Percentiles rank a stretch among this genome's conserved stretches.
Conservation (phyloP, 495 filamentous ascomycete species). For the Penicillium flavigenum region DNA sequence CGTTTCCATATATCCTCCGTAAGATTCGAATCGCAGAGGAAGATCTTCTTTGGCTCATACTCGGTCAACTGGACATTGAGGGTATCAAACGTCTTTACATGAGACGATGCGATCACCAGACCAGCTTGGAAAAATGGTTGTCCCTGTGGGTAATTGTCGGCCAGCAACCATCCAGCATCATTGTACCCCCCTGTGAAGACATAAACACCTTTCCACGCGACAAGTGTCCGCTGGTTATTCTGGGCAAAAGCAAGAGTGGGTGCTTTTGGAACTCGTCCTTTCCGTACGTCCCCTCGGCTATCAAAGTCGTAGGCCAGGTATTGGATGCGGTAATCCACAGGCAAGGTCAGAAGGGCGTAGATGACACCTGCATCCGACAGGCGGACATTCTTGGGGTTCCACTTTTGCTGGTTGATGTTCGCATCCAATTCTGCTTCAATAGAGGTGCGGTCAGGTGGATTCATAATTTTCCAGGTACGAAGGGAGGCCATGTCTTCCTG, state of each 20-base stretch:
- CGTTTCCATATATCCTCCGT: not conserved
- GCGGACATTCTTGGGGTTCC: not conserved
- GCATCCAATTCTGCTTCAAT: no score
- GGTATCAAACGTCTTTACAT: not conserved
- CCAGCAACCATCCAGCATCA: not conserved
- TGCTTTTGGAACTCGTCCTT: not conserved
- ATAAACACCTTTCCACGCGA: not conserved
- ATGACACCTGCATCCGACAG: not conserved
- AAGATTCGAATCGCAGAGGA: not conserved
- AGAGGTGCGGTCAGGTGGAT: not conserved
- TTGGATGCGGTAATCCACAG: not conserved
- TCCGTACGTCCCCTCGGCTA: not conserved
- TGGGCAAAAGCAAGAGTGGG: not conserved
- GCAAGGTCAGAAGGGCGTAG: not conserved
- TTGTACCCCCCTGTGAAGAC: not conserved
- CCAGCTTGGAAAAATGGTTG: not conserved
- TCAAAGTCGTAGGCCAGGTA: not conserved
- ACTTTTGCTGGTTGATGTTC: not conserved
- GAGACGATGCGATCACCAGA: not conserved
- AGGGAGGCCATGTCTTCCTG: not conserved
- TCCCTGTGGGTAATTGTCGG: not conserved
- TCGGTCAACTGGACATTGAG: not conserved
- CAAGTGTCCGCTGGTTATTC: not conserved
- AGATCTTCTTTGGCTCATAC: not conserved
- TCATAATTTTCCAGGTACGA: not conserved